phyloP scores from a whole-genome alignment of 805 yeast genomes.

The Torulaspora microellipsoides region DNA sequence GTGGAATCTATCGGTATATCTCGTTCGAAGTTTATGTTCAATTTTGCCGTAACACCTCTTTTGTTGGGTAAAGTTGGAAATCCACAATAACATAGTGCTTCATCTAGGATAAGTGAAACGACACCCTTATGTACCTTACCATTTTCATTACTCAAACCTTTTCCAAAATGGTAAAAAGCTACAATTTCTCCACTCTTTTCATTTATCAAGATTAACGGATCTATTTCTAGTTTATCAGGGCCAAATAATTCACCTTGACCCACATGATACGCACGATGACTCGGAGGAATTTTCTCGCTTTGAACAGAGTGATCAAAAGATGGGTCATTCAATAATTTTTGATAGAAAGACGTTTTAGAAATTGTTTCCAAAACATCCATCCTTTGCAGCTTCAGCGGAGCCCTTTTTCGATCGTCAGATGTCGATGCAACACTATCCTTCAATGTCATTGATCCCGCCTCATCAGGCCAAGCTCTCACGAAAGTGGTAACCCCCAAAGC shows the following conservation, averaged over 20 bases:
- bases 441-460: constrained; percentile 18
- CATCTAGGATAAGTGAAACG: constrained; percentile 74
- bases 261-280: constrained; percentile 59
- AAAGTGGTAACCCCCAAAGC: constrained; percentile 27
- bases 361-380: constrained; percentile 25
- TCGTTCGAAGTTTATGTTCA: constrained; percentile 55
- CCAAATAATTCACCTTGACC: constrained; percentile 71
- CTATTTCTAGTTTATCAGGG: constrained; percentile 61
- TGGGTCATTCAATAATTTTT: constrained; percentile 20
- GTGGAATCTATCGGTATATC: constrained; percentile 52
- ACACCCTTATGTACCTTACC: constrained; percentile 81
- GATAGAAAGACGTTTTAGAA: constrained; percentile 16
- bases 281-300: constrained; percentile 49
- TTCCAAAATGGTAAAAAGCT: constrained; percentile 70
- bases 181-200: constrained; percentile 47
- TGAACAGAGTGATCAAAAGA: constrained; percentile 26
- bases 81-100: constrained; percentile 80
- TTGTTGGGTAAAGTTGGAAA: constrained; percentile 74
- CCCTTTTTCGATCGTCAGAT: constrained; percentile 24
- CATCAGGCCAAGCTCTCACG: constrained; percentile 33
- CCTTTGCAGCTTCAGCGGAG: constrained; percentile 28
- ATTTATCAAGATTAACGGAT: constrained; percentile 64
- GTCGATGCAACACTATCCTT: constrained; percentile 5
- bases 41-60: constrained; percentile 83
- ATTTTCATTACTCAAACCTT: constrained; percentile 57